A percentile compares a stretch with the other conserved stretches of the same genome.
phyloP scores from a whole-genome alignment of 306 rosid species.

The Carpinus fangiana region DNA sequence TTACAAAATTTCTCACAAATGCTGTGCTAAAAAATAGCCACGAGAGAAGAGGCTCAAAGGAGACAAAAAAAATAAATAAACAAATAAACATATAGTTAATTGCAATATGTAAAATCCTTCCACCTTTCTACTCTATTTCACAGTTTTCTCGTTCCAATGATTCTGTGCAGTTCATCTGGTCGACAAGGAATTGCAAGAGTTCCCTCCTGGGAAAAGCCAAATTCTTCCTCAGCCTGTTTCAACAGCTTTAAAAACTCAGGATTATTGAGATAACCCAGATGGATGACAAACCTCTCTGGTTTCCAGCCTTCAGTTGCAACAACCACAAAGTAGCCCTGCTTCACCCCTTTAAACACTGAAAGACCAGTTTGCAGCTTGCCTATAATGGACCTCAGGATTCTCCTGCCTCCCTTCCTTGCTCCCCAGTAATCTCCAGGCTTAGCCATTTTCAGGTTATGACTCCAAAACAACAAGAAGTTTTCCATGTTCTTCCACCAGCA shows the following conservation, averaged over 20 bases:
- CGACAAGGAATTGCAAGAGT: slow-evolving; percentile 44
- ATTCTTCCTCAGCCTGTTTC: slow-evolving; percentile 49
- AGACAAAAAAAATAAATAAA: no score
- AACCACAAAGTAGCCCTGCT: slow-evolving; percentile 48
- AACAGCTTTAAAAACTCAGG: slow-evolving; percentile 42
- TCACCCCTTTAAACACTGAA: slow-evolving; percentile 35
- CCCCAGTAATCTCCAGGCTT: slow-evolving; percentile 24
- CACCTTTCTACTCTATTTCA: slow-evolving; percentile 4
- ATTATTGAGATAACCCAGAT: slow-evolving; percentile 33
- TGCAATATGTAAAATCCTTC: background rate
- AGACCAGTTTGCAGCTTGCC: slow-evolving; percentile 30
- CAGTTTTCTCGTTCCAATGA: slow-evolving; percentile 27
- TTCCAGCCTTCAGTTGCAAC: slow-evolving; percentile 45
- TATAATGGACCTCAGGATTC: slow-evolving; percentile 23
- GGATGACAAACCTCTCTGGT: slow-evolving; percentile 29
- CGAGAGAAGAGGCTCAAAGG: no score
- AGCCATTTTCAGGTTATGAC: slow-evolving; percentile 35
- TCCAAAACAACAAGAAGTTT: background rate
- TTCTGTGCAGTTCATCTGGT: slow-evolving; percentile 41
- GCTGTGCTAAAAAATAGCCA: no score
- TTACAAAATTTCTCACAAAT: no score
- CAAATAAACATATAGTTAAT: background rate
- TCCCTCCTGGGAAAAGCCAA: slow-evolving; percentile 46
- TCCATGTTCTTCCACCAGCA: background rate
- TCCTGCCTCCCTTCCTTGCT: slow-evolving; percentile 33